These are phyloP conservation scores for Holtermanniella nyarrowii DNA, from an alignment of 768 basidiomycete genomes.

Conservation along the genomic window DNA sequence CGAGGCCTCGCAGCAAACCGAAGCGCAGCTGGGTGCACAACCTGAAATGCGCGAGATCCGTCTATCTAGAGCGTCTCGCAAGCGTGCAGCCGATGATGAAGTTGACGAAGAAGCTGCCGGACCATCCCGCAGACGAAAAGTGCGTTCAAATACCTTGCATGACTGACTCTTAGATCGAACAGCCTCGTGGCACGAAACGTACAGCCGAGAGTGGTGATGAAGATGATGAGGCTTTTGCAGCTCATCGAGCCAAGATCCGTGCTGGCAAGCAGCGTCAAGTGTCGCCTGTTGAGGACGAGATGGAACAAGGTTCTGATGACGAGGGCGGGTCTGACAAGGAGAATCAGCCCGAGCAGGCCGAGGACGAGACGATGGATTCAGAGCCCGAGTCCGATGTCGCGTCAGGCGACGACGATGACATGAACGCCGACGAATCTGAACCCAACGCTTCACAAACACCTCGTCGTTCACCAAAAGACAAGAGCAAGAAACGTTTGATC, in stretches of 20 bases:
- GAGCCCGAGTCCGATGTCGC: neutral
- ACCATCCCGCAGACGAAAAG: neutral
- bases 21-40: too few relatives aligned
- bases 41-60: neutral
- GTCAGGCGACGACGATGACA: neutral
- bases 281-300: neutral
- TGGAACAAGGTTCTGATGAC: neutral
- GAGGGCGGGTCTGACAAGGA: neutral
- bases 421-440: neutral
- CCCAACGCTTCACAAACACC: neutral
- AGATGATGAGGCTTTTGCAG: neutral
- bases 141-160: neutral
- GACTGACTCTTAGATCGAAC: neutral
- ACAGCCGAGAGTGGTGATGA: neutral
- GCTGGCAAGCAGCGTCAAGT: neutral
- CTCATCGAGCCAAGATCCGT: neutral
- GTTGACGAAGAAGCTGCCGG: neutral
- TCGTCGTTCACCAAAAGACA: neutral
- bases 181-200: neutral
- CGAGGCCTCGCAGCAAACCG: too few relatives aligned
- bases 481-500: neutral
- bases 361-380: neutral
- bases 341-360: neutral
- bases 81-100: neutral
- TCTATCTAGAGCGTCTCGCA: neutral